Evolutionary conservation across 2,329 filamentous ascomycete species (phyloP), one percentile per base, ranked within the genome.

Genomic region (Colletotrichum neosansevieriae): DNA sequence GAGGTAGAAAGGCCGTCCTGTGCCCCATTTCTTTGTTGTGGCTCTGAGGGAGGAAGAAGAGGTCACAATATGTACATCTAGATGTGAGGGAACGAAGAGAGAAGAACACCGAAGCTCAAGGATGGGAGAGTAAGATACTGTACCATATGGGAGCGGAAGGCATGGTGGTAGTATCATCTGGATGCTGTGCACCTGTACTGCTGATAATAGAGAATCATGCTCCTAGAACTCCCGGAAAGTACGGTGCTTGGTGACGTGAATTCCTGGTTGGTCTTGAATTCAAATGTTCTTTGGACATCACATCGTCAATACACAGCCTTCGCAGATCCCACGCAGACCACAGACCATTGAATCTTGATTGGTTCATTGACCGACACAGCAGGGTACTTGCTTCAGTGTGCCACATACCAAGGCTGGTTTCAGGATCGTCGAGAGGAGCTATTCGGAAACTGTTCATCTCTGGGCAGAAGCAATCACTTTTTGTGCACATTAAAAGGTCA

Each of bases 1-100:
- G 70, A 80, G 80, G 63, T 70, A 71, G 44, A 70, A 45, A 50
- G 69, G 71, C 29, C 9, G 29, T 6, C 29, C 29, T 7, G 2
- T 9, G 29, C 29, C 7, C 29, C 7, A 2, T 29, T 7, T 29
- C 42, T 49, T 73, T 49, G 7, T 45, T 29, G 47, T 29, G 21
- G 47, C 24, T 51, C 15, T 74, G 73, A 24, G 4, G 63, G 60
- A 69, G 21, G 50, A 69, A 40, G 72, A 73, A 13, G 78, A 76
- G 66, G 75, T 63, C 71, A 73, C 36, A 68, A 73, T 7, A 29
- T 42, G 32, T 36, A 54, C 50, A 38, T 54, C 50, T 34, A 51
- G 49, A 51, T 72, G 76, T 5, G 24, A 1, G 4, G 74, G 73
- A 15, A 49, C 13, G 74, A 74, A 51, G 36, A 36, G 62, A 57